These are phyloP conservation scores for Tetrapisispora fleetii DNA, from an alignment of 805 yeast species.

Conservation along the genomic window DNA sequence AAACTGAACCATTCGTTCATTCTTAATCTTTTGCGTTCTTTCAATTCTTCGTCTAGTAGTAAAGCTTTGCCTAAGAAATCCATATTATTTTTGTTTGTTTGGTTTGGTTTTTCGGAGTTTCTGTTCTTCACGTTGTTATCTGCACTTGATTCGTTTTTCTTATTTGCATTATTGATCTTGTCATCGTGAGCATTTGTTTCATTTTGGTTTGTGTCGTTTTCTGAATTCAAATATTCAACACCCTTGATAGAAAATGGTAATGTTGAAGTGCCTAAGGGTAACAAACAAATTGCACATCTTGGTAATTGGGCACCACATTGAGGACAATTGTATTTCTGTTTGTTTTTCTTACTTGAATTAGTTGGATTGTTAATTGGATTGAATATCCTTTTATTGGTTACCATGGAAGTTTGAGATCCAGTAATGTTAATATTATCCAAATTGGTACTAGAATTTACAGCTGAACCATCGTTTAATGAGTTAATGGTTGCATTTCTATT, in stretches of 20 bases:
- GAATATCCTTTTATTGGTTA: background rate
- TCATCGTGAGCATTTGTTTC: background rate
- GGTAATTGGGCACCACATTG: conserved; percentile 85
- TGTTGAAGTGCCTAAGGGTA: conserved; percentile 55
- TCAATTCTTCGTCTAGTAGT: conserved; percentile 1
- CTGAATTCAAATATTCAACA: background rate
- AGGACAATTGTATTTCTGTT: conserved; percentile 44
- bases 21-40: conserved; percentile 15
- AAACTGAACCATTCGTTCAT: conserved; percentile 84
- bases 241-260: conserved; percentile 28
- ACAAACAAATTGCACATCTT: conserved; percentile 78
- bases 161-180: background rate
- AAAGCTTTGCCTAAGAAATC: conserved; percentile 6
- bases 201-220: background rate
- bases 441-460: background rate
- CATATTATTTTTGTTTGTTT: conserved; percentile 3
- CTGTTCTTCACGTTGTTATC: background rate
- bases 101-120: background rate
- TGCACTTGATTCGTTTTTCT: background rate
- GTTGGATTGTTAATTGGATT: background rate
- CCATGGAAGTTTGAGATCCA: background rate
- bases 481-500: background rate
- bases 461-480: conserved; percentile 1
- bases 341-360: background rate
- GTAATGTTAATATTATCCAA: background rate